Percentiles rank a stretch among this genome's conserved stretches.
Conservation (phyloP, 2,329 filamentous ascomycete species). For the Scleromitrula shiraiana region DNA sequence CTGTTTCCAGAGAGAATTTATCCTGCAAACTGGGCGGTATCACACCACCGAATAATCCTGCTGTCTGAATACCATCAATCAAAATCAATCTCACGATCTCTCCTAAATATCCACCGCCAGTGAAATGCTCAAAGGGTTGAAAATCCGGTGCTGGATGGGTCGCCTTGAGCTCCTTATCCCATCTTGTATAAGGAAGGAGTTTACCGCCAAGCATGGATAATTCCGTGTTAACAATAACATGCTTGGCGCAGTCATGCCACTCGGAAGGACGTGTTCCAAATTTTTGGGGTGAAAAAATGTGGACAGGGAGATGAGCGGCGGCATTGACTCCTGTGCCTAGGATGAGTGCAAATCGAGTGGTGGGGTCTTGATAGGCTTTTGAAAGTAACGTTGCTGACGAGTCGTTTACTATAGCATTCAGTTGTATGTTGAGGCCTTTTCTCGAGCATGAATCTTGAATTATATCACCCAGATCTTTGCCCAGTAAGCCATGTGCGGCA, state of each 20-base stretch:
- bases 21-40: slow-evolving; percentile 44
- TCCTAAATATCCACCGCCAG: slow-evolving; percentile 59
- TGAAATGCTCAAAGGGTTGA: slow-evolving; percentile 54
- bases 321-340: slow-evolving; percentile 61
- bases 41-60: slow-evolving; percentile 47
- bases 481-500: slow-evolving; percentile 48
- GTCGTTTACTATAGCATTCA: slow-evolving; percentile 59
- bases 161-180: slow-evolving; percentile 47
- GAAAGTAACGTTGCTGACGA: slow-evolving; percentile 59
- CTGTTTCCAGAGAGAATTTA: slow-evolving; percentile 52
- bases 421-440: slow-evolving; percentile 42
- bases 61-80: slow-evolving; percentile 48
- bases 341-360: slow-evolving; percentile 56
- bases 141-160: slow-evolving; percentile 49
- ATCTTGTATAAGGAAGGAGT: slow-evolving; percentile 51
- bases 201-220: slow-evolving; percentile 57
- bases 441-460: slow-evolving; percentile 45
- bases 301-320: slow-evolving; percentile 54
- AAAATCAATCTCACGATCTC: slow-evolving; percentile 53
- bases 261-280: slow-evolving; percentile 45
- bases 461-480: slow-evolving; percentile 52
- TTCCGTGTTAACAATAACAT: slow-evolving; percentile 61
- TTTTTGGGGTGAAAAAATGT: slow-evolving; percentile 45
- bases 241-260: slow-evolving; percentile 51
- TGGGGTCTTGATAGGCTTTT: slow-evolving; percentile 46